Evolutionary conservation across 2,329 filamentous ascomycete genomes (phyloP).

Genomic region (Davidsoniella neocaledoniae): DNA sequence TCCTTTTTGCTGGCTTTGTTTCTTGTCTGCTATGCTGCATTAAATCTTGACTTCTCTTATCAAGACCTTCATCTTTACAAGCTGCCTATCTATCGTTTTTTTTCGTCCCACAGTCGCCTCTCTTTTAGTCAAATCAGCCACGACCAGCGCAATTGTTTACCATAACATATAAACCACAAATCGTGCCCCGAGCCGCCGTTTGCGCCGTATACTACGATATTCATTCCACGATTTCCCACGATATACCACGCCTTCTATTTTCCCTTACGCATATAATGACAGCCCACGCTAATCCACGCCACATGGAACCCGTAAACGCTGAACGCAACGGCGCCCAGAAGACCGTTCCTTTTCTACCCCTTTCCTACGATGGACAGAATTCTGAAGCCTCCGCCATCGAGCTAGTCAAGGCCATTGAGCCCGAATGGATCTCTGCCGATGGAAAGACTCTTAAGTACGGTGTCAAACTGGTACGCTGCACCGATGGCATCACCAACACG

Average conservation of each 20-base stretch:
- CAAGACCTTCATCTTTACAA: too few relatives aligned
- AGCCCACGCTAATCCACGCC: slow-evolving; percentile 8
- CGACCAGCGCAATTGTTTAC: too few relatives aligned
- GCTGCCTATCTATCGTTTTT: too few relatives aligned
- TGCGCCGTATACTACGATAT: not conserved
- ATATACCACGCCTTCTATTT: not conserved
- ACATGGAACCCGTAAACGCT: not conserved
- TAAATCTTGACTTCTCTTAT: too few relatives aligned
- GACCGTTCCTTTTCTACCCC: slow-evolving; percentile 47
- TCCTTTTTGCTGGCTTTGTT: slow-evolving; percentile 6
- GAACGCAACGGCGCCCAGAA: slow-evolving; percentile 13
- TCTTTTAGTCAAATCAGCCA: too few relatives aligned
- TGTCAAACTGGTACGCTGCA: slow-evolving; percentile 79
- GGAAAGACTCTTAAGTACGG: not conserved
- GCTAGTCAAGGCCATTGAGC: slow-evolving; percentile 63
- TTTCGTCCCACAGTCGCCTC: too few relatives aligned
- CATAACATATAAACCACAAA: too few relatives aligned
- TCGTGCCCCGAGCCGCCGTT: too few relatives aligned
- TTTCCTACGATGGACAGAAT: slow-evolving; percentile 62
- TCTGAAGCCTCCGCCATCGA: slow-evolving; percentile 62
- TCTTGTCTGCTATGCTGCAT: too few relatives aligned
- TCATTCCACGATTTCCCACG: not conserved
- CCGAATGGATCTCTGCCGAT: slow-evolving; percentile 61
- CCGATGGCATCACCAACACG: slow-evolving; percentile 96
- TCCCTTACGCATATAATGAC: slow-evolving; percentile 5